Evolutionary conservation across 2,329 filamentous ascomycete species (phyloP).

Genomic region (Beauveria sp.): DNA sequence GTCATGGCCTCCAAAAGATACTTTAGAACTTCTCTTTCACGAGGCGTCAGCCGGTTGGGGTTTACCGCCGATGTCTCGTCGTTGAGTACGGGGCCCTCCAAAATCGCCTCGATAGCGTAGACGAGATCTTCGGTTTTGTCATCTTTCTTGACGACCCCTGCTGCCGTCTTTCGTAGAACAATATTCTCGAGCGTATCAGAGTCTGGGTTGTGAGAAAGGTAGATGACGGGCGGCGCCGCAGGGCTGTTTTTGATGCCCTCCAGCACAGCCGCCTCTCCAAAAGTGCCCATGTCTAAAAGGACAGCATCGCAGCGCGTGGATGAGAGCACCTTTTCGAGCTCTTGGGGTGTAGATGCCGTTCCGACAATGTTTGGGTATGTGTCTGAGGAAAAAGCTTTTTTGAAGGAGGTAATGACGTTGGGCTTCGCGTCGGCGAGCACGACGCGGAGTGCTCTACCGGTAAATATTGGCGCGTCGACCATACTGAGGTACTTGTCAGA

Average conservation of each 20-base stretch:
- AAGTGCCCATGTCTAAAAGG: background rate
- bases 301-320: constrained; percentile 2
- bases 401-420: background rate
- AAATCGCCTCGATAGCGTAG: background rate
- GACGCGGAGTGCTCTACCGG: background rate
- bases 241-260: background rate
- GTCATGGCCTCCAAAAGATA: constrained; percentile 2
- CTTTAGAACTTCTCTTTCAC: background rate
- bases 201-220: background rate
- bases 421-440: constrained; percentile 1
- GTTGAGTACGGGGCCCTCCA: background rate
- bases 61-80: background rate
- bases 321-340: background rate
- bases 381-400: background rate
- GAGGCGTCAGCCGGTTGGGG: background rate
- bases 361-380: background rate
- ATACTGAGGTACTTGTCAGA: constrained; percentile 21
- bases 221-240: background rate
- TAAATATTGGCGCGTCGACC: constrained; percentile 21
- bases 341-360: background rate
- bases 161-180: background rate
- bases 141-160: background rate
- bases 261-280: constrained; percentile 1
- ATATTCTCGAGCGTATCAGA: constrained; percentile 3
- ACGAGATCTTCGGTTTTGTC: background rate